Conservation (phyloP, 345 rosid genomes). For the Brassica juncea region DNA sequence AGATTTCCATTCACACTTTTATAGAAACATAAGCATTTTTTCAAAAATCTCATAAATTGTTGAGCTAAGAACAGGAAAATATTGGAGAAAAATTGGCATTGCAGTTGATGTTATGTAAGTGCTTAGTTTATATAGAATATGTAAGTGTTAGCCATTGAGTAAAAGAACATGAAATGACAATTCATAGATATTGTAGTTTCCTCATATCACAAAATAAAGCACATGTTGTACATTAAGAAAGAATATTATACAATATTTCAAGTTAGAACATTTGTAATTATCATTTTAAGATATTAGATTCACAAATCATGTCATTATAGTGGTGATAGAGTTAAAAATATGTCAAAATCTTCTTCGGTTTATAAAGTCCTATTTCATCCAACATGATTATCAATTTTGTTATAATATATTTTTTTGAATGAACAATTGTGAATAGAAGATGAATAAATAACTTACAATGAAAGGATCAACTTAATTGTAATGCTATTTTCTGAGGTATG, state of each 20-base stretch:
- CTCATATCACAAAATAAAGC: not conserved
- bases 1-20: too few species aligned
- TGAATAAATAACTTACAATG: not conserved
- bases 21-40: too few species aligned
- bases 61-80: too few species aligned
- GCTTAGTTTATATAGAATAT: not conserved
- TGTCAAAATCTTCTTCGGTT: not conserved
- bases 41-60: too few species aligned
- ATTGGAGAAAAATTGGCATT: too few species aligned
- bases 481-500: too few species aligned
- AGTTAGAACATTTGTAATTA: not conserved
- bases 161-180: not conserved
- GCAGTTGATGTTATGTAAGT: not conserved
- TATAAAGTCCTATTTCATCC: not conserved
- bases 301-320: not conserved
- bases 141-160: not conserved
- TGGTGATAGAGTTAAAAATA: not conserved
- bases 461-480: too few species aligned
- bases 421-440: not conserved
- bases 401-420: not conserved
- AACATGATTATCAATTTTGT: not conserved
- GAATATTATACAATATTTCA: not conserved
- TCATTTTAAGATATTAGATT: not conserved
- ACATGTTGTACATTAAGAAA: not conserved
- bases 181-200: not conserved